Percentiles rank a stretch among this genome's conserved stretches.
Conservation (phyloP, 371 early-diverging fungal genomes). For the Syncephalastrum monosporum region DNA sequence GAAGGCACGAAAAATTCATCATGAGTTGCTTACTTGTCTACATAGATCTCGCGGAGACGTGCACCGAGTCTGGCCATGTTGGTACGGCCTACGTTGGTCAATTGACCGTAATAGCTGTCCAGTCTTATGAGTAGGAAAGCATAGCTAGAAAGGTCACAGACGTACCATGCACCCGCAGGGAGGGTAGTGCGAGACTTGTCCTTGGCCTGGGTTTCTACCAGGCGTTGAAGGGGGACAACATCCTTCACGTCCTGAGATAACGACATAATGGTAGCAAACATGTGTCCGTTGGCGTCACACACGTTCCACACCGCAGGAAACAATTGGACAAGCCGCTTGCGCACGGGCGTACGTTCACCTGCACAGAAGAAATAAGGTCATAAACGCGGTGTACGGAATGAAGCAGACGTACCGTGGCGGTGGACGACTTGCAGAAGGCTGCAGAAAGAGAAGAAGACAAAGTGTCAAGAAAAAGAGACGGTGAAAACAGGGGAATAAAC, state of each 20-base stretch:
- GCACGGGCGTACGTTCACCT: slow-evolving; percentile 60
- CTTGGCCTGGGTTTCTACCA: slow-evolving; percentile 32
- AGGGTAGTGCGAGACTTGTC: slow-evolving; percentile 16
- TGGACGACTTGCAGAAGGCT: slow-evolving; percentile 54
- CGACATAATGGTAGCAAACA: slow-evolving; percentile 49
- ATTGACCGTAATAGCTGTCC: slow-evolving; percentile 68
- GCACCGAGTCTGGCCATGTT: slow-evolving; percentile 60
- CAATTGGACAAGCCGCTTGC: slow-evolving; percentile 34
- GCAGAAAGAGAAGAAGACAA: background rate
- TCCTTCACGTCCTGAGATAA: slow-evolving; percentile 11
- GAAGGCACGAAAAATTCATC: background rate
- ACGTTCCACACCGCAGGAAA: slow-evolving; percentile 55
- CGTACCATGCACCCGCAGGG: slow-evolving; percentile 39
- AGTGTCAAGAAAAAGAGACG: background rate
- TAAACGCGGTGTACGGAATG: background rate
- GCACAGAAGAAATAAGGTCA: background rate
- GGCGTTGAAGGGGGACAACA: slow-evolving; percentile 23
- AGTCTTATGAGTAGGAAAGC: background rate
- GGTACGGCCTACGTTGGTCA: slow-evolving; percentile 72
- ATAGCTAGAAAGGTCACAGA: background rate
- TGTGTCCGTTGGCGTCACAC: slow-evolving; percentile 44
- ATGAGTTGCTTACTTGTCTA: slow-evolving; percentile 41
- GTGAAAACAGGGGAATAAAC: background rate
- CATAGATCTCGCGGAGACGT: slow-evolving; percentile 64
- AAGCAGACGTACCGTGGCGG: slow-evolving; percentile 49